A percentile compares a stretch with the other conserved stretches of the same genome.
Evolutionary conservation across 2,329 filamentous ascomycete species (phyloP).

Genomic region (Dothistroma pini): DNA sequence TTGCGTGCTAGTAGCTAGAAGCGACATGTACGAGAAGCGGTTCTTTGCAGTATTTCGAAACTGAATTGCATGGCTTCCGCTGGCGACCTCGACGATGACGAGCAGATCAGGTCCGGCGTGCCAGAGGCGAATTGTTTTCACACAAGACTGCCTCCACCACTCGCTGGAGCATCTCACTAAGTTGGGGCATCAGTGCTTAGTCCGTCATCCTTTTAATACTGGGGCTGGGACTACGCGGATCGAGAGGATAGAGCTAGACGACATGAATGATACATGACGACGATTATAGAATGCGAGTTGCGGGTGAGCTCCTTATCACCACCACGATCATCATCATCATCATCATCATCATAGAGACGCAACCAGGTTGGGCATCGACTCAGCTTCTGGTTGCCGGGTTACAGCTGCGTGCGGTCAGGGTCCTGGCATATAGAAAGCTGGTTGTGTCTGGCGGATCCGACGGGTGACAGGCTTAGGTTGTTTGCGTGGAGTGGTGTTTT

Average conservation of each 20-base stretch:
- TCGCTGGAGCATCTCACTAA: not conserved
- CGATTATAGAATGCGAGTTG: not conserved
- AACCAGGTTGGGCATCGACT: conserved; percentile 1
- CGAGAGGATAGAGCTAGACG: not conserved
- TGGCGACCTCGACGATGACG: not conserved
- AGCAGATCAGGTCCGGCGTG: not conserved
- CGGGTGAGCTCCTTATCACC: not conserved
- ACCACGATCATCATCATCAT: not conserved
- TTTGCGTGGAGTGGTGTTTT: not conserved
- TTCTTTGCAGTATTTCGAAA: not conserved
- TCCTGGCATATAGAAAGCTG: conserved; percentile 1
- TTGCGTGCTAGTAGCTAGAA: conserved; percentile 26
- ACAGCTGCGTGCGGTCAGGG: not conserved
- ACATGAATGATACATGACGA: not conserved
- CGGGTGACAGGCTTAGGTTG: too few species aligned
- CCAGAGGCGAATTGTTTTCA: not conserved
- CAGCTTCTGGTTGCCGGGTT: conserved; percentile 1
- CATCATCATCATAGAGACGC: not conserved
- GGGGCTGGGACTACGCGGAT: not conserved
- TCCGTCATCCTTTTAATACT: not conserved
- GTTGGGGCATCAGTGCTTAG: not conserved
- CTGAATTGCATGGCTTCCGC: not conserved
- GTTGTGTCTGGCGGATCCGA: too few species aligned
- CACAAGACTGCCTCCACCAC: not conserved
- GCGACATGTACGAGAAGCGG: not conserved